A percentile compares a stretch with the other conserved stretches of the same genome.
phyloP scores from a whole-genome alignment of 2,329 filamentous ascomycete species.

The Lachnellula arida region DNA sequence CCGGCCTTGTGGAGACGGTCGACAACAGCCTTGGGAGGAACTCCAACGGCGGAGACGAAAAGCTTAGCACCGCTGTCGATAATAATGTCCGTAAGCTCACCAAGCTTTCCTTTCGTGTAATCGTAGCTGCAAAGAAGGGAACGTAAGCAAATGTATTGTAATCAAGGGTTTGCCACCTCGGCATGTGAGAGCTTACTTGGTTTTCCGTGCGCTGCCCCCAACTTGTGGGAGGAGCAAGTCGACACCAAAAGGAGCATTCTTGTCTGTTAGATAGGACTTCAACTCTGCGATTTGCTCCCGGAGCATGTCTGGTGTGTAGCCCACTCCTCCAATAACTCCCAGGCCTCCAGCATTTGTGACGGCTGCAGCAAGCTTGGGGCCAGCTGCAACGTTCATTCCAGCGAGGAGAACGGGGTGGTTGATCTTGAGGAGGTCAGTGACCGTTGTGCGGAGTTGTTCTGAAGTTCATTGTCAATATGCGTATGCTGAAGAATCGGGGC shows the following conservation, averaged over 20 bases:
- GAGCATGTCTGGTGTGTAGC: slow-evolving; percentile 97
- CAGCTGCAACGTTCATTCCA: slow-evolving; percentile 98
- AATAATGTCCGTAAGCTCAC: slow-evolving; percentile 84
- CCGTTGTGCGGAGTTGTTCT: slow-evolving; percentile 86
- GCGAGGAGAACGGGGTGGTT: slow-evolving; percentile 93
- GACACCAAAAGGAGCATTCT: slow-evolving; percentile 93
- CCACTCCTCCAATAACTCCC: slow-evolving; percentile 91
- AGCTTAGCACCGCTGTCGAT: slow-evolving; percentile 88
- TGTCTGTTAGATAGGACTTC: slow-evolving; percentile 81
- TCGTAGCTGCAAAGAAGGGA: slow-evolving; percentile 66
- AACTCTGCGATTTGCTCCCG: slow-evolving; percentile 91
- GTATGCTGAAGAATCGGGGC: not conserved
- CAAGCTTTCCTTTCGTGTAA: slow-evolving; percentile 98
- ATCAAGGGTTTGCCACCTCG: slow-evolving; percentile 7
- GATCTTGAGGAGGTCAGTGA: slow-evolving; percentile 97
- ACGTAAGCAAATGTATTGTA: slow-evolving; percentile 12
- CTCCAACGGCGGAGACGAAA: slow-evolving; percentile 94
- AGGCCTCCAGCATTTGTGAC: slow-evolving; percentile 96
- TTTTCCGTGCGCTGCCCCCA: slow-evolving; percentile 89
- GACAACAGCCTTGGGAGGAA: slow-evolving; percentile 83
- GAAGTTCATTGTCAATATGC: slow-evolving; percentile 25
- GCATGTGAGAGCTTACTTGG: slow-evolving; percentile 56
- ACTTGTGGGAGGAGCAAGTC: slow-evolving; percentile 93
- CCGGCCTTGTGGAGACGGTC: slow-evolving; percentile 84
- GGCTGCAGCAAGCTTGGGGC: slow-evolving; percentile 90